Evolutionary conservation across 805 yeast genomes (phyloP).

Genomic region (Nakazawaea molendinolei): DNA sequence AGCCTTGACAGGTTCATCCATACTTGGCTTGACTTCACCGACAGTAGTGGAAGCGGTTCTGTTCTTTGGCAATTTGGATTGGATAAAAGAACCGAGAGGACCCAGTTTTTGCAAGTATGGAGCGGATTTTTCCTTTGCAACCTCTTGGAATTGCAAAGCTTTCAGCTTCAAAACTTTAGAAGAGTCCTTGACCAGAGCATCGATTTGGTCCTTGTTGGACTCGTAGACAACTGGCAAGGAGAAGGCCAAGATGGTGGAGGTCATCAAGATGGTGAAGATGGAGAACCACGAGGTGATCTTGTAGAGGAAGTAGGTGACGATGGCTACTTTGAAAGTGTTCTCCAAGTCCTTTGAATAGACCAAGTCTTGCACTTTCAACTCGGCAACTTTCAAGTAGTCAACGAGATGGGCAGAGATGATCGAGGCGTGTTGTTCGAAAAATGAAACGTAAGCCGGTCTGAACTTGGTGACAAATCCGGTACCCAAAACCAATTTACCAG

Average conservation of each 20-base stretch:
- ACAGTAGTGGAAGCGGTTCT: constrained; percentile 74
- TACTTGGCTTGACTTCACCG: constrained; percentile 23
- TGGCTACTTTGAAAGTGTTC: constrained; percentile 67
- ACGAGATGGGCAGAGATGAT: constrained; percentile 28
- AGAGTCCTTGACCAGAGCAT: constrained; percentile 46
- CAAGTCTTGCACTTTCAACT: constrained; percentile 47
- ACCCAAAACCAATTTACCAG: constrained; percentile 68
- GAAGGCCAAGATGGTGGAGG: constrained; percentile 57
- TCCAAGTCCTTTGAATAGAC: constrained; percentile 66
- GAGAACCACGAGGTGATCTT: constrained; percentile 72
- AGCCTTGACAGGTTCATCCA: constrained; percentile 4
- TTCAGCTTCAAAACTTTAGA: constrained; percentile 43
- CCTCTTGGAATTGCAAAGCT: constrained; percentile 33
- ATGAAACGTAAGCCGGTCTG: constrained; percentile 47
- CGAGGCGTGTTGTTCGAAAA: constrained; percentile 22
- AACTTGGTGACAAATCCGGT: constrained; percentile 74
- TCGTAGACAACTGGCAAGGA: constrained; percentile 70
- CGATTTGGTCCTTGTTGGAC: constrained; percentile 71
- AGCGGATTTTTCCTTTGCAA: constrained; percentile 35
- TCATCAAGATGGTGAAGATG: constrained; percentile 56
- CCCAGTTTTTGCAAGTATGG: constrained; percentile 60
- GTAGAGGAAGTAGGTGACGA: constrained; percentile 55
- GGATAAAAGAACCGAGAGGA: constrained; percentile 57
- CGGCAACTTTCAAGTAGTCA: constrained; percentile 38
- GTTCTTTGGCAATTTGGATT: constrained; percentile 45